Percentiles rank a stretch among this genome's conserved stretches.
Evolutionary conservation across 805 yeast genomes (phyloP).

Genomic region (Candida michaelii): DNA sequence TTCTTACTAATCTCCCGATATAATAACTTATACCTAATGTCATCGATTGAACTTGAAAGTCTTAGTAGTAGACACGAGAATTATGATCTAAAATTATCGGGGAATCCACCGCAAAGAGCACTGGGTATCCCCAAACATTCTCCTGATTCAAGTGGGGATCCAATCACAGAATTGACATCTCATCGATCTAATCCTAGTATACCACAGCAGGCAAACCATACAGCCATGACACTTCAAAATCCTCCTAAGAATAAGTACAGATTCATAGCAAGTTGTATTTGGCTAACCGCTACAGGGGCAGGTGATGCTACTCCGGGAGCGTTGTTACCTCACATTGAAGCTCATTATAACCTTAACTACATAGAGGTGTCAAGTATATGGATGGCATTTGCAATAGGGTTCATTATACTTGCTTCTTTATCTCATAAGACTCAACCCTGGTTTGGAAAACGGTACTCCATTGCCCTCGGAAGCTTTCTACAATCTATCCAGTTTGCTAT

Average conservation of each 20-base stretch:
- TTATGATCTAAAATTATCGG: too few species aligned
- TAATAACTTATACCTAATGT: too few species aligned
- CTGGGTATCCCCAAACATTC: too few species aligned
- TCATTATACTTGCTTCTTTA: conserved; percentile 45
- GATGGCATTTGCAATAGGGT: conserved; percentile 58
- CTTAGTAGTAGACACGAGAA: too few species aligned
- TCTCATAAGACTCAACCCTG: conserved; percentile 44
- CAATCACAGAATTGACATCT: too few species aligned
- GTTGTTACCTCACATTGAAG: conserved; percentile 54
- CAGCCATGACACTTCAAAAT: conserved; percentile 43
- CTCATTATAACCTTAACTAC: conserved; percentile 46
- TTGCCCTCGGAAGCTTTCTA: conserved; percentile 35
- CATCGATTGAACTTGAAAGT: conserved; percentile 6
- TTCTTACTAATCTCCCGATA: too few species aligned
- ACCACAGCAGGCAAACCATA: too few species aligned
- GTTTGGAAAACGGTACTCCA: conserved; percentile 41
- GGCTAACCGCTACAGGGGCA: conserved; percentile 45
- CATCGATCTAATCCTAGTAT: too few species aligned
- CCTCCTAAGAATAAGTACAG: conserved; percentile 47
- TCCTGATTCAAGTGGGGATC: too few species aligned
- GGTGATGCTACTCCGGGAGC: conserved; percentile 64
- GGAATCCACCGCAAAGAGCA: too few species aligned
- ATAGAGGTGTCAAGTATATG: conserved; percentile 56
- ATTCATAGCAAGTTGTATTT: conserved; percentile 37
- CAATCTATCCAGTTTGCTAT: conserved; percentile 44